phyloP scores from a whole-genome alignment of 768 basidiomycete species.

The Serendipita indica region DNA sequence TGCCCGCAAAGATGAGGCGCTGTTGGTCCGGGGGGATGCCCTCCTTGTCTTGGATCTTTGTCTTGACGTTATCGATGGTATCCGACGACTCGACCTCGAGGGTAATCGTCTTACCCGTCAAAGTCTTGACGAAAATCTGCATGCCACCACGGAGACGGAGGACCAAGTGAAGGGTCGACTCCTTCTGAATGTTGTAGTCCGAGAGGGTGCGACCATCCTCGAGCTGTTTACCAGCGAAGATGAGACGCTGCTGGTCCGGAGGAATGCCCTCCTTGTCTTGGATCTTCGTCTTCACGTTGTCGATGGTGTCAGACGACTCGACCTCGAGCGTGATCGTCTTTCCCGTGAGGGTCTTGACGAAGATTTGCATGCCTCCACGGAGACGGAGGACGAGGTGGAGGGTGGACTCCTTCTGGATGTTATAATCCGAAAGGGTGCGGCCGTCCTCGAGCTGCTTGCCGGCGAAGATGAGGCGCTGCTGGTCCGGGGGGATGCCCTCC shows the following conservation, averaged over 20 bases:
- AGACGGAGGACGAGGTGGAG: conserved; percentile 72
- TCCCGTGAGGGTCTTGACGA: conserved; percentile 37
- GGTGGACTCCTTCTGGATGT: conserved; percentile 81
- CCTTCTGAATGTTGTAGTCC: conserved; percentile 86
- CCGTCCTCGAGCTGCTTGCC: conserved; percentile 89
- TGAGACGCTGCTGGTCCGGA: conserved; percentile 80
- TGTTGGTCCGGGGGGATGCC: conserved; percentile 36
- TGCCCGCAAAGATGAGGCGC: conserved; percentile 34
- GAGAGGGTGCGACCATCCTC: conserved; percentile 87
- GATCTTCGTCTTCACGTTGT: conserved; percentile 37
- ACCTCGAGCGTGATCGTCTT: conserved; percentile 46
- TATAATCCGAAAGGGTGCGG: conserved; percentile 79
- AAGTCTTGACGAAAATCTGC: conserved; percentile 77
- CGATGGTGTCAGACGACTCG: conserved; percentile 35
- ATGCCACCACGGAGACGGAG: conserved; percentile 80
- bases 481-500: conserved; percentile 48
- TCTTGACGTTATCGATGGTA: conserved; percentile 77
- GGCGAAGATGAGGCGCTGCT: conserved; percentile 82
- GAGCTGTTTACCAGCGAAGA: conserved; percentile 85
- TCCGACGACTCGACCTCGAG: conserved; percentile 86
- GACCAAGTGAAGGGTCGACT: conserved; percentile 69
- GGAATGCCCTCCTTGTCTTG: conserved; percentile 35
- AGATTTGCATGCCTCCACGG: conserved; percentile 84
- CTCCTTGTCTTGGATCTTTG: conserved; percentile 36
- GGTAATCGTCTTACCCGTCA: conserved; percentile 87